These are phyloP conservation scores for Clausena lansium DNA, from an alignment of 345 rosid species.

Conservation along the genomic window DNA sequence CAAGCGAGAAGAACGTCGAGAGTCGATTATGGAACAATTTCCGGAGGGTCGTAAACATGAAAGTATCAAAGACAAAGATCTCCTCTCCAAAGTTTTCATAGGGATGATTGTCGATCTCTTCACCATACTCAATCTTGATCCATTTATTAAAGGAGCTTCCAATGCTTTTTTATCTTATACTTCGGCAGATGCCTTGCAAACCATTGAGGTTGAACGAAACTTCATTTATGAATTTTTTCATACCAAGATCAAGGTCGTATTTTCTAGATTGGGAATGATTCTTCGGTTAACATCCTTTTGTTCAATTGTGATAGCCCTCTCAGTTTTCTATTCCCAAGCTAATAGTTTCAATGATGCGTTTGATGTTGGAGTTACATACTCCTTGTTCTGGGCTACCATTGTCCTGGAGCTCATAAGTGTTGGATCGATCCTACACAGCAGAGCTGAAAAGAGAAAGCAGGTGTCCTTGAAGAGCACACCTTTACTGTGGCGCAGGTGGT, in stretches of 20 bases:
- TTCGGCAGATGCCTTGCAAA: constrained; percentile 40
- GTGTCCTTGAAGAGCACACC: constrained; percentile 11
- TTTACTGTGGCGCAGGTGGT: constrained; percentile 1
- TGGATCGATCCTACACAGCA: neutral
- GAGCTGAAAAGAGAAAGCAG: neutral
- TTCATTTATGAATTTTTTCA: constrained; percentile 62
- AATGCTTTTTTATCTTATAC: constrained; percentile 13
- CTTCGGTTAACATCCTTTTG: constrained; percentile 29
- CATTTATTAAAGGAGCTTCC: constrained; percentile 41
- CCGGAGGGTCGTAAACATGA: constrained; percentile 22
- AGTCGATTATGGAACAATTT: constrained; percentile 33
- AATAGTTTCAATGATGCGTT: constrained; percentile 21
- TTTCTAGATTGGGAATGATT: constrained; percentile 25
- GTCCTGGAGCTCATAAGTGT: constrained; percentile 37
- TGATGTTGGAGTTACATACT: constrained; percentile 54
- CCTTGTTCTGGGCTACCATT: constrained; percentile 46
- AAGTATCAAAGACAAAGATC: neutral
- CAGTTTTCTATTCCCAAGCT: constrained; percentile 28
- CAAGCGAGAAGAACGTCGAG: constrained; percentile 58
- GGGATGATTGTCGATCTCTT: constrained; percentile 62
- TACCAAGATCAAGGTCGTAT: constrained; percentile 50
- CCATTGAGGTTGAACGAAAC: constrained; percentile 59
- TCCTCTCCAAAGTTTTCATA: constrained; percentile 31
- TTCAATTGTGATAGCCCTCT: constrained; percentile 32
- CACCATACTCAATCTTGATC: constrained; percentile 45